phyloP scores from a whole-genome alignment of 129 eudicot genomes.

The Flaveria linearis region DNA sequence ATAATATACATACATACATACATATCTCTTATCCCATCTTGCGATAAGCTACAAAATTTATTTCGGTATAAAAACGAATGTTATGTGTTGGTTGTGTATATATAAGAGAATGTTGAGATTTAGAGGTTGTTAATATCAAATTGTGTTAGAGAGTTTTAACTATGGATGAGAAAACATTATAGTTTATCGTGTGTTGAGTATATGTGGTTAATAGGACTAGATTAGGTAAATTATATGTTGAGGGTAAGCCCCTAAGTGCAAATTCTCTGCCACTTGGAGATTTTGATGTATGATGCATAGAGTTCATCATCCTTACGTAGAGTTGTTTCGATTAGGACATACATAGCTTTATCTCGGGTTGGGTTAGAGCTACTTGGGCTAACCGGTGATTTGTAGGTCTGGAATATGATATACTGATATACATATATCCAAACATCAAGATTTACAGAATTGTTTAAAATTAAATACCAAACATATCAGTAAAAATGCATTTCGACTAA shows the following conservation, averaged over 20 bases:
- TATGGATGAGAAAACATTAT: too few species aligned
- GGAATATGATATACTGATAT: background rate
- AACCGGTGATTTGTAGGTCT: background rate
- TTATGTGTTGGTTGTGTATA: too few species aligned
- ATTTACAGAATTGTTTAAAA: background rate
- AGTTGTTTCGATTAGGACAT: slow-evolving; percentile 2
- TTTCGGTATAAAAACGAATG: too few species aligned
- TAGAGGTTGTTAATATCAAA: too few species aligned
- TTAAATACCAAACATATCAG: background rate
- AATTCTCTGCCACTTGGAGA: background rate
- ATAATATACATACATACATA: too few species aligned
- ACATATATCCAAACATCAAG: background rate
- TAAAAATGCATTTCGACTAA: background rate
- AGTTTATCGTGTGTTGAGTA: too few species aligned
- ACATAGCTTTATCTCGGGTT: background rate
- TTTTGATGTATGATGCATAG: background rate
- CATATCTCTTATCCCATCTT: too few species aligned
- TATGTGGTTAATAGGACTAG: too few species aligned
- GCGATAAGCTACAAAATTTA: too few species aligned
- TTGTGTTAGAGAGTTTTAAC: too few species aligned
- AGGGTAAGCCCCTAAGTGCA: background rate
- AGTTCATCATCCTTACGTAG: background rate
- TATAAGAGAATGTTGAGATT: too few species aligned
- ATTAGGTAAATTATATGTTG: too few species aligned
- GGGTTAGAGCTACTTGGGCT: background rate